Evolutionary conservation across 2,329 filamentous ascomycete genomes (phyloP).

Genomic region (Ophiostoma sp.): DNA sequence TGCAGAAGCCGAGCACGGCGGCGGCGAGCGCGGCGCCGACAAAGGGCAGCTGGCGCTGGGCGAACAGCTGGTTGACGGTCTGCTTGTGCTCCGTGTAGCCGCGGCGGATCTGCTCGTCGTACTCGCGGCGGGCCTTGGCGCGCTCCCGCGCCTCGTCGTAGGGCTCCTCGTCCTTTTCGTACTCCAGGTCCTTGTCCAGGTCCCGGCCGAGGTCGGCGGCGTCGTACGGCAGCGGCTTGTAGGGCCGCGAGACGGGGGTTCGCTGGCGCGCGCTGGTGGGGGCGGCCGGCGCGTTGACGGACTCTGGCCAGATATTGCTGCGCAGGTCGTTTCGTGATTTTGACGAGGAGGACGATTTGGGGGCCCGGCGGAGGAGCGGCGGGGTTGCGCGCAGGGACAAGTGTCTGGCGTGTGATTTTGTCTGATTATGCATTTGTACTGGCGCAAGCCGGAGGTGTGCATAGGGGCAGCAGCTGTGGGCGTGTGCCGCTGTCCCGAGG

Average conservation of each 20-base stretch:
- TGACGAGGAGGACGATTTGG: neutral
- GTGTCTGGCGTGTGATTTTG: neutral
- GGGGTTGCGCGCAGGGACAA: neutral
- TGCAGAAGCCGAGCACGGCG: conserved; percentile 28
- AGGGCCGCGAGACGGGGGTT: neutral
- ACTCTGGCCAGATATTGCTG: conserved; percentile 14
- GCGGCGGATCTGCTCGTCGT: neutral
- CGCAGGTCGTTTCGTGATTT: neutral
- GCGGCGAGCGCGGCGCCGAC: conserved; percentile 29
- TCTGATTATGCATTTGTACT: no score
- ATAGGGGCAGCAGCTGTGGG: neutral
- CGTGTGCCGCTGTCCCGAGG: neutral
- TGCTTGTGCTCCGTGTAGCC: conserved; percentile 19
- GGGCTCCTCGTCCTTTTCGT: conserved; percentile 5
- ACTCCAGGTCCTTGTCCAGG: neutral
- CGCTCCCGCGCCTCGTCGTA: conserved; percentile 13
- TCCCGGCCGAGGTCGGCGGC: no score
- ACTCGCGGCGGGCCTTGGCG: neutral
- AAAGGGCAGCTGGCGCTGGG: conserved; percentile 27
- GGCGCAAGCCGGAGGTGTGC: neutral
- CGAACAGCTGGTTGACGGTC: conserved; percentile 30
- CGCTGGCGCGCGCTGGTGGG: neutral
- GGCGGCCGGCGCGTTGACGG: neutral
- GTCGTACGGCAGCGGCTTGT: neutral
- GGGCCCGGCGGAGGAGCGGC: neutral